Base-by-base conservation (phyloP, 2,329 filamentous ascomycete genomes). In the Cephalotrichum gorgonifer region DNA sequence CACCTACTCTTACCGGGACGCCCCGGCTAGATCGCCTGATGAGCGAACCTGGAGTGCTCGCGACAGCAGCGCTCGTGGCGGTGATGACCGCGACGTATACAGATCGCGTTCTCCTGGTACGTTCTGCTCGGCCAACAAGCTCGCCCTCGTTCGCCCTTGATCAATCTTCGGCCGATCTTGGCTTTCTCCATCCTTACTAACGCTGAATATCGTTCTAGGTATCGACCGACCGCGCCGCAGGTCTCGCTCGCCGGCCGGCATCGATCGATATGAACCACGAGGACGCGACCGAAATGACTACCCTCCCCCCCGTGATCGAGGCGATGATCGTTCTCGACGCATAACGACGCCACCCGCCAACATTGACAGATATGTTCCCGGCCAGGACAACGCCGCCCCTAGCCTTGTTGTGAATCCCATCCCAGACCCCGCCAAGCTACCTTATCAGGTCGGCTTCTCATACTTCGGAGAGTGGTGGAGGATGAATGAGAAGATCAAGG, bases 381-480 rank as follows among this genome's bases (percentile, higher is more conserved):
- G 86, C 17, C 83, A 88, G 55, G 79, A 85, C 48, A 65, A 60
- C 50, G 60, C 60, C 30, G 68, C 72, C 23, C 63, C 76, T 17
- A 69, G 57, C 9, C 33, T 70, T 22, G 59, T 72, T 1, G 65
- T 72, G 17, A 90, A 90, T 55, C 85, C 85, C 8, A 68, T 91
- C 3, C 73, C 78, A 12, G 85, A 91, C 53, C 86, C 86, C 2
- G 73, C 85, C 56, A 79, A 79, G 52, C 72, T 91, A 9, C 79
- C 85, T 3, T 89, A 85, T 54, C 86, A 91, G 61, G 86, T 90
- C 49, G 86, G 86, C 2, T 91, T 91, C 65, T 90, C 86, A 14
- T 91, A 85, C 64, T 91, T 88, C 58, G 83, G 86, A 17, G 86
- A 91, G 64, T 91, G 86, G 86, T 91, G 86, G 86, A 79, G 86